Percentiles rank a stretch among this genome's conserved stretches.
Evolutionary conservation across 2,329 filamentous ascomycete species (phyloP).

Genomic region (Colletotrichum sp.): DNA sequence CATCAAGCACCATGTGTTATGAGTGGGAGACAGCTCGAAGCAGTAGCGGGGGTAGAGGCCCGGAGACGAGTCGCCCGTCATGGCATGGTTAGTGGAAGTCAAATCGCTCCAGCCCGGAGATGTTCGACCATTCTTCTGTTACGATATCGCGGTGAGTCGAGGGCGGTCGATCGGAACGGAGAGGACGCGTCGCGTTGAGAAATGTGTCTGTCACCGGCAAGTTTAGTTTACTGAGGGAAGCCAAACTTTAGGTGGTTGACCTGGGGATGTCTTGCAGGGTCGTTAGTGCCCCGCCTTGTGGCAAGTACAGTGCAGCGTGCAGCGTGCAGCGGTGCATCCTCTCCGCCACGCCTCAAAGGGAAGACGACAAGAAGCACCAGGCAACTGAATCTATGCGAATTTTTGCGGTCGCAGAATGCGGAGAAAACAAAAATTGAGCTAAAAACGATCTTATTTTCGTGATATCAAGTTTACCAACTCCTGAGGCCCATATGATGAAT

Average conservation of each 20-base stretch:
- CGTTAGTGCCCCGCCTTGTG: constrained; percentile 8
- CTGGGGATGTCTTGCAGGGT: background rate
- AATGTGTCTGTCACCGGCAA: background rate
- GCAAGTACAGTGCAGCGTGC: background rate
- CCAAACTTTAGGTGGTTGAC: background rate
- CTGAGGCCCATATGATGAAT: constrained; percentile 17
- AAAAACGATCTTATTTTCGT: background rate
- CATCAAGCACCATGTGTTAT: constrained; percentile 64
- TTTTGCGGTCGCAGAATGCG: background rate
- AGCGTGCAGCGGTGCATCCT: background rate
- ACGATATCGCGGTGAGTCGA: background rate
- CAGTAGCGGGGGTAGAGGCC: constrained; percentile 66
- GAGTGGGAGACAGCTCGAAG: constrained; percentile 66
- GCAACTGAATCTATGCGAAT: background rate
- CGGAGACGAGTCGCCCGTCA: constrained; percentile 46
- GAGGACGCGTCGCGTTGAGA: background rate
- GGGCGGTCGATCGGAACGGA: background rate
- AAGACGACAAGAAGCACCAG: background rate
- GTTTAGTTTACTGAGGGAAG: background rate
- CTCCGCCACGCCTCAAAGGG: background rate
- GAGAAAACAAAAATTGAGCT: background rate
- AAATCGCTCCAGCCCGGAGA: background rate
- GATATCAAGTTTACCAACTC: background rate
- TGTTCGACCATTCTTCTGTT: background rate
- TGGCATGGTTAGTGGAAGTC: constrained; percentile 45